Conservation (phyloP, 805 yeast genomes). For the Geotrichum ghanense region DNA sequence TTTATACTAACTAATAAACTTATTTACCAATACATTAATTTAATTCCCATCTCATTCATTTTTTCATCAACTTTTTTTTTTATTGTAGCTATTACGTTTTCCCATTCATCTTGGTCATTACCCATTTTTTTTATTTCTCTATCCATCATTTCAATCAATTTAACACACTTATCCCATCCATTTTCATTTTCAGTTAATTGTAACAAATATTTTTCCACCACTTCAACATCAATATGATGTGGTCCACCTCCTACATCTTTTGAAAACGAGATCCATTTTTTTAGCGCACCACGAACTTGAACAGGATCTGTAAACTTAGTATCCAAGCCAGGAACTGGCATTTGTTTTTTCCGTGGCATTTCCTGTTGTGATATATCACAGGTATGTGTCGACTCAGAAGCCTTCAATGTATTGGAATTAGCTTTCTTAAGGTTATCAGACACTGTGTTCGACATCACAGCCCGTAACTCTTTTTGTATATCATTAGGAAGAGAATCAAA, state of each 20-base stretch:
- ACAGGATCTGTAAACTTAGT: slow-evolving; percentile 16
- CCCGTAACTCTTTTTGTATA: slow-evolving; percentile 45
- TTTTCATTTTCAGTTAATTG: slow-evolving; percentile 21
- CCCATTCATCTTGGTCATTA: neutral
- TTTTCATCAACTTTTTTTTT: neutral
- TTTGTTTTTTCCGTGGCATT: no score
- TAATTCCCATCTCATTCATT: neutral
- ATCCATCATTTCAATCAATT: slow-evolving; percentile 15
- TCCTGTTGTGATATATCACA: no score
- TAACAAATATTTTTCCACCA: slow-evolving; percentile 28
- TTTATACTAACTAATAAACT: no score
- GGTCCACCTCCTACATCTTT: slow-evolving; percentile 35
- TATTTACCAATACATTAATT: neutral
- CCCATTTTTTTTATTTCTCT: neutral
- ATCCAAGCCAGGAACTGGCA: no score
- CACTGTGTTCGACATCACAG: neutral
- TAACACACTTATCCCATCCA: slow-evolving; percentile 16
- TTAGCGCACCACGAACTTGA: slow-evolving; percentile 25
- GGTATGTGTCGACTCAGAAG: no score
- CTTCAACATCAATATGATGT: slow-evolving; percentile 28
- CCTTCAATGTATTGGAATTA: no score
- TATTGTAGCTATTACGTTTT: neutral
- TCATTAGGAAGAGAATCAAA: slow-evolving; percentile 55
- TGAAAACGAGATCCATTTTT: slow-evolving; percentile 23
- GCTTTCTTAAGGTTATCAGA: neutral